These are phyloP conservation scores for Penicillium sp. DNA, from an alignment of 2,329 filamentous ascomycete genomes.

Conservation along the genomic window DNA sequence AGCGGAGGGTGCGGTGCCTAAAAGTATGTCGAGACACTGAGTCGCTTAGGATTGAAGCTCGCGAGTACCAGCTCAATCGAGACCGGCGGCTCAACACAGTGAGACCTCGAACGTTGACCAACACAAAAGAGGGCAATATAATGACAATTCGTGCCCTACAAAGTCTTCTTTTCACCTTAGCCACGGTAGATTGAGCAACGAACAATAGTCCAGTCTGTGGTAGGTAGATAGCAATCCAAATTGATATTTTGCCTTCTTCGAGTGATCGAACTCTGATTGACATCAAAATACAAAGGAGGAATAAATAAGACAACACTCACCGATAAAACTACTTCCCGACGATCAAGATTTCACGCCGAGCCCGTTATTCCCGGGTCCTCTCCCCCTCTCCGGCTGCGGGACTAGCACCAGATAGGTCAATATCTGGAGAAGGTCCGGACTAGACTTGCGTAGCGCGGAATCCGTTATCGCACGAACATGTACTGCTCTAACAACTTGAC, in stretches of 20 bases:
- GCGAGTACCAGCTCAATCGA: background rate
- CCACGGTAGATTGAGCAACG: background rate
- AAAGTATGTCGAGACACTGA: background rate
- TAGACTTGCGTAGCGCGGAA: background rate
- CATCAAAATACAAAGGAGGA: background rate
- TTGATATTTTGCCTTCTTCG: background rate
- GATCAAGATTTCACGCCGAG: background rate
- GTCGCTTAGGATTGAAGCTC: background rate
- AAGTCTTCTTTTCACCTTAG: background rate
- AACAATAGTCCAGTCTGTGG: background rate
- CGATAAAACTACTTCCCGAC: background rate
- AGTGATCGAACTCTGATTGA: background rate
- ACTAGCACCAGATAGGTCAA: conserved; percentile 32
- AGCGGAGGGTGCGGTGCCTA: background rate
- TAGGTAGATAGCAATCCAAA: background rate
- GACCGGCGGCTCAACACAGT: background rate
- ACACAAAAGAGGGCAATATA: background rate
- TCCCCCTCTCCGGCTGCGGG: background rate
- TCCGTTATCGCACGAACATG: background rate
- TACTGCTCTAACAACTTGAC: background rate
- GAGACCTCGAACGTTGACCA: background rate
- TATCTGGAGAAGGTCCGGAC: conserved; percentile 8
- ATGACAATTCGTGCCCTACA: background rate
- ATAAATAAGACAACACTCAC: background rate
- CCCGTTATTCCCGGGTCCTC: background rate